These are phyloP conservation scores for Hypoxylon rickii DNA, from an alignment of 495 filamentous ascomycete genomes.

Conservation along the genomic window DNA sequence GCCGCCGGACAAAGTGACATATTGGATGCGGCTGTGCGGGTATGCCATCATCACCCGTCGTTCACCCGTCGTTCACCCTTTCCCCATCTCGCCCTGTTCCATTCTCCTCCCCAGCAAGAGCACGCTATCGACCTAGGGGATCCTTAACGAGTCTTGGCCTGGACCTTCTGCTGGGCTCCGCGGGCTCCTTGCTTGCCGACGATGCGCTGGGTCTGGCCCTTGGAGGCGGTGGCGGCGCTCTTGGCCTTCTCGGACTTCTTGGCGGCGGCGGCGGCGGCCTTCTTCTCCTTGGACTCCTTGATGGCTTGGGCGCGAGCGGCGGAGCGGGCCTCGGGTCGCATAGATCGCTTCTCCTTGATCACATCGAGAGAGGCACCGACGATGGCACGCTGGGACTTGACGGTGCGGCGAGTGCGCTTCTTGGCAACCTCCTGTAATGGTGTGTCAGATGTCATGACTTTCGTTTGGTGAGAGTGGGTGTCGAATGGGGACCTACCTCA, in stretches of 20 bases:
- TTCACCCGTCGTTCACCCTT: constrained; percentile 21
- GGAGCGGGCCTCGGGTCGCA: constrained; percentile 91
- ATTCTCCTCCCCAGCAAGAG: too few species aligned
- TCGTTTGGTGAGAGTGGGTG: neutral
- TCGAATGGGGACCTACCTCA: constrained; percentile 72
- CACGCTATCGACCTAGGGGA: too few species aligned
- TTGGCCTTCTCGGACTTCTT: constrained; percentile 99
- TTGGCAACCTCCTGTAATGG: constrained; percentile 90
- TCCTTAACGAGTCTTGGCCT: constrained; percentile 86
- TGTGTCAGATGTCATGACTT: constrained; percentile 50
- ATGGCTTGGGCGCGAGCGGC: constrained; percentile 91
- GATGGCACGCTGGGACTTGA: constrained; percentile 98
- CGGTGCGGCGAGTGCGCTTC: constrained; percentile 96
- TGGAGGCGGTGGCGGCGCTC: constrained; percentile 71
- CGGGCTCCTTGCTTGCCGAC: constrained; percentile 96
- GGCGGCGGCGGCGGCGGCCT: constrained; percentile 76
- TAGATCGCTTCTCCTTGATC: constrained; percentile 96
- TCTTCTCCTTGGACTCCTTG: constrained; percentile 97
- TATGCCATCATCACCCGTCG: constrained; percentile 26
- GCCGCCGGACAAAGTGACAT: constrained; percentile 35
- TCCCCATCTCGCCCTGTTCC: too few species aligned
- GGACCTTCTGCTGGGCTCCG: constrained; percentile 84
- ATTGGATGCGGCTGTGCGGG: neutral
- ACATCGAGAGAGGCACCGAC: constrained; percentile 98
- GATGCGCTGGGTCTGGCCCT: constrained; percentile 78